Percentiles rank a stretch among this genome's conserved stretches.
These are phyloP conservation scores for Phytophthora hibernalis DNA, from an alignment of 352 stramenopile genomes.

Conservation along the genomic window DNA sequence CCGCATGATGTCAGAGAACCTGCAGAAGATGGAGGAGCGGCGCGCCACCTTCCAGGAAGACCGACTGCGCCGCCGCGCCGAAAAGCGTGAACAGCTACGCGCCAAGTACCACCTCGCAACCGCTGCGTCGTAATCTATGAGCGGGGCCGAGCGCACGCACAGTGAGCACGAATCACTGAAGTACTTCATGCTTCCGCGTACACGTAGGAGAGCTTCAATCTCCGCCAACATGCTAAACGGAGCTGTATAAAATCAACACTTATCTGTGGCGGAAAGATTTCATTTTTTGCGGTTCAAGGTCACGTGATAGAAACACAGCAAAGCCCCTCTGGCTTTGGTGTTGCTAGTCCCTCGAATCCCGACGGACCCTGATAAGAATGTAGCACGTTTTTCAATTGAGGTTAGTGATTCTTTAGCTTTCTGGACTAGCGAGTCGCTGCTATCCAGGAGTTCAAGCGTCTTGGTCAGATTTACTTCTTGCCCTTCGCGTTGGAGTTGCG, in stretches of 20 bases:
- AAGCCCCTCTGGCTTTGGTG: too few species aligned
- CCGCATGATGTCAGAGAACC: constrained; percentile 52
- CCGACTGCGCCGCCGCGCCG: constrained; percentile 58
- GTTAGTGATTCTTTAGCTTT: constrained; percentile 7
- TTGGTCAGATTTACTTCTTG: constrained; percentile 45
- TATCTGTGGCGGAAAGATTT: constrained; percentile 7
- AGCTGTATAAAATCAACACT: constrained; percentile 34
- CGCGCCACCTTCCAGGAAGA: constrained; percentile 78
- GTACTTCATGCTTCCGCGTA: constrained; percentile 25
- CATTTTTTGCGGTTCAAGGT: too few species aligned
- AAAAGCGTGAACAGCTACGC: constrained; percentile 70
- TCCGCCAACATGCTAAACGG: constrained; percentile 15
- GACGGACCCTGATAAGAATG: constrained; percentile 17
- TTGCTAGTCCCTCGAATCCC: too few species aligned
- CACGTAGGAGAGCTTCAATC: constrained; percentile 9
- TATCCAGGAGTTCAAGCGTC: background rate
- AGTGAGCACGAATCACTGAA: constrained; percentile 11
- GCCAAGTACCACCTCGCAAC: constrained; percentile 73
- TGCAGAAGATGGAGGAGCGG: constrained; percentile 61
- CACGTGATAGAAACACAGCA: too few species aligned
- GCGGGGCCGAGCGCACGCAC: background rate
- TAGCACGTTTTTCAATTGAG: constrained; percentile 18
- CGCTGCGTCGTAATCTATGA: constrained; percentile 40
- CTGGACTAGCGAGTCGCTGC: background rate
- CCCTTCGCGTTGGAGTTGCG: constrained; percentile 68